Evolutionary conservation across 208 protist species (phyloP).

Genomic region (Crithidia sp.): DNA sequence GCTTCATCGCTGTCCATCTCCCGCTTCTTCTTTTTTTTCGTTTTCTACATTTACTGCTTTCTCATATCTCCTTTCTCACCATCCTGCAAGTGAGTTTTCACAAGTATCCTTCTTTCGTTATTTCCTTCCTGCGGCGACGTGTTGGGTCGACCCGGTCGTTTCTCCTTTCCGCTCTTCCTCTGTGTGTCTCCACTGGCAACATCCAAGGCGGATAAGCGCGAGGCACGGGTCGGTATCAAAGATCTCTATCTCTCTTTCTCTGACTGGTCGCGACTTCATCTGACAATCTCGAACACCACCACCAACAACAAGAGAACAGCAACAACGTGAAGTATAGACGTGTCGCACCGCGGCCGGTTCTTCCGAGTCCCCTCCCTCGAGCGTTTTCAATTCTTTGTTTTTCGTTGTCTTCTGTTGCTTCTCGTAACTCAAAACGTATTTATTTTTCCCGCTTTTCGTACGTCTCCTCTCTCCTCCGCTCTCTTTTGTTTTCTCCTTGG

Average conservation of each 20-base stretch:
- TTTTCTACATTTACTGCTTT: neutral
- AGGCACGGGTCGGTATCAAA: no score
- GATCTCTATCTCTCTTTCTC: no score
- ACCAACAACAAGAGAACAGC: neutral
- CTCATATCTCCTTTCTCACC: no score
- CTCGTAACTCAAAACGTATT: neutral
- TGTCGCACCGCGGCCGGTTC: conserved; percentile 17
- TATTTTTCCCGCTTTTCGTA: neutral
- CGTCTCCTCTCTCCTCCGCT: neutral
- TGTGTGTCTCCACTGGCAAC: no score
- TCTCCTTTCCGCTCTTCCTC: no score
- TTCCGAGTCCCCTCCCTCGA: neutral
- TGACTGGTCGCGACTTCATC: no score
- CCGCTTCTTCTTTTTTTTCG: conserved; percentile 12
- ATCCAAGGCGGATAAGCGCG: no score
- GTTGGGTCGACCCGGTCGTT: no score
- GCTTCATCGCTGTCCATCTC: no score
- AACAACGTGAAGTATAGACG: conserved; percentile 2
- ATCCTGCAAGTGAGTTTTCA: no score
- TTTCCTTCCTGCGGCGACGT: neutral
- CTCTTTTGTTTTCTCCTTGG: conserved; percentile 11
- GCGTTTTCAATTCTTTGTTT: conserved; percentile 1
- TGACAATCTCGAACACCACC: no score
- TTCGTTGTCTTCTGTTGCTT: conserved; percentile 1
- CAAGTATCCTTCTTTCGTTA: neutral